phyloP scores from a whole-genome alignment of 495 filamentous ascomycete genomes.

The Astrocystis sublimbata region DNA sequence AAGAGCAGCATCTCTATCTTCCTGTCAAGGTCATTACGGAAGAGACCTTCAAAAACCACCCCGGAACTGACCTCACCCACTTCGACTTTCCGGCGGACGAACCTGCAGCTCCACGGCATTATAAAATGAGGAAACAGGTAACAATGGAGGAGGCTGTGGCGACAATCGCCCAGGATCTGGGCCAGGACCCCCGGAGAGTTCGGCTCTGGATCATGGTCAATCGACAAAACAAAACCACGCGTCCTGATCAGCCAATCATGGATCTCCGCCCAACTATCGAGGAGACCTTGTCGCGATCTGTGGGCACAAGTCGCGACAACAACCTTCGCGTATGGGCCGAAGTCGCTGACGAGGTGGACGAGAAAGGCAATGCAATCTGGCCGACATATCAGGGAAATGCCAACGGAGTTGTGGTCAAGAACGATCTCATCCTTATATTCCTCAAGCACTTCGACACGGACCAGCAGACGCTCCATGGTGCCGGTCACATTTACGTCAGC shows the following conservation, averaged over 20 bases:
- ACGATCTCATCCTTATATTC: conserved; percentile 74
- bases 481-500: conserved; percentile 80
- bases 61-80: conserved; percentile 80
- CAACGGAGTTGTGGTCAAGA: conserved; percentile 48
- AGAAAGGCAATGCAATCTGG: conserved; percentile 68
- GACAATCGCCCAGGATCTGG: conserved; percentile 67
- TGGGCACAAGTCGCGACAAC: conserved; percentile 61
- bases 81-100: conserved; percentile 60
- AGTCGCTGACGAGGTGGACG: conserved; percentile 61
- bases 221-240: conserved; percentile 93
- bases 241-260: conserved; percentile 82
- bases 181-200: conserved; percentile 61
- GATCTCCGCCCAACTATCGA: conserved; percentile 80
- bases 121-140: conserved; percentile 69
- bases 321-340: conserved; percentile 87
- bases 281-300: conserved; percentile 65
- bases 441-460: conserved; percentile 87
- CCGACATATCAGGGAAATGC: conserved; percentile 54
- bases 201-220: conserved; percentile 98
- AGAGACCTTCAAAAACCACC: conserved; percentile 72
- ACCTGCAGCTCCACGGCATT: conserved; percentile 62
- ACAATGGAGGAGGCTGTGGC: conserved; percentile 73
- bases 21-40: conserved; percentile 77
- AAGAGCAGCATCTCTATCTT: conserved; percentile 92
- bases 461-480: conserved; percentile 70